phyloP scores from a whole-genome alignment of 2,329 filamentous ascomycete species.

The Fusarium hostae region DNA sequence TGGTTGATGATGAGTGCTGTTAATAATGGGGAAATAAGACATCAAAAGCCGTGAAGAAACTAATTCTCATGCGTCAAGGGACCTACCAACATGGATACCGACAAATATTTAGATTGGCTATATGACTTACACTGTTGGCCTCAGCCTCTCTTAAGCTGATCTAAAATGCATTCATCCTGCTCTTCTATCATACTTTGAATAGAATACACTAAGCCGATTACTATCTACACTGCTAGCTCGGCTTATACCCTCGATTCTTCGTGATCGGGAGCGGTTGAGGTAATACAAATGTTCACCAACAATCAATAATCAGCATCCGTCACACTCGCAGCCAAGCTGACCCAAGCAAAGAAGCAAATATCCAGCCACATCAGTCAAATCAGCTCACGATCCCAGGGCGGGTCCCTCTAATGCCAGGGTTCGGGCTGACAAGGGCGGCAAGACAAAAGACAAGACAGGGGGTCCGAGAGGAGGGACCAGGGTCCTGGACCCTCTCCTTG shows the following conservation, averaged over 20 bases:
- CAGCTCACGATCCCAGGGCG: conserved; percentile 31
- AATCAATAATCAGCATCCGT: conserved; percentile 18
- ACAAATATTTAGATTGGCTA: not conserved
- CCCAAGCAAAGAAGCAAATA: conserved; percentile 34
- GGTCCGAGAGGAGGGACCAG: conserved; percentile 22
- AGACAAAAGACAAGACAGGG: conserved; percentile 29
- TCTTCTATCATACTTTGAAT: not conserved
- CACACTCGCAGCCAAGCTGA: conserved; percentile 7
- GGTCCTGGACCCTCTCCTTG: conserved; percentile 18
- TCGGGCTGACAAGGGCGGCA: conserved; percentile 34
- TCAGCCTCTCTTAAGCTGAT: not conserved
- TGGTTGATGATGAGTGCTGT: not conserved
- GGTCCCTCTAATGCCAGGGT: conserved; percentile 28
- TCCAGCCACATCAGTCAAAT: conserved; percentile 30
- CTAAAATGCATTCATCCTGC: not conserved
- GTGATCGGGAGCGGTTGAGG: conserved; percentile 6
- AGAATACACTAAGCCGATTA: not conserved
- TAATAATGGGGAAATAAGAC: conserved; percentile 6
- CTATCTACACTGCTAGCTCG: not conserved
- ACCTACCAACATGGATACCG: not conserved
- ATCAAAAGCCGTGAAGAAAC: not conserved
- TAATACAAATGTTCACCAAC: conserved; percentile 14
- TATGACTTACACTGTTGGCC: not conserved
- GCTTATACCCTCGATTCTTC: not conserved
- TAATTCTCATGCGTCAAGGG: conserved; percentile 13